A percentile compares a stretch with the other conserved stretches of the same genome.
phyloP scores from a whole-genome alignment of 2,329 filamentous ascomycete species.

The Hymenoscyphus fructigenus region DNA sequence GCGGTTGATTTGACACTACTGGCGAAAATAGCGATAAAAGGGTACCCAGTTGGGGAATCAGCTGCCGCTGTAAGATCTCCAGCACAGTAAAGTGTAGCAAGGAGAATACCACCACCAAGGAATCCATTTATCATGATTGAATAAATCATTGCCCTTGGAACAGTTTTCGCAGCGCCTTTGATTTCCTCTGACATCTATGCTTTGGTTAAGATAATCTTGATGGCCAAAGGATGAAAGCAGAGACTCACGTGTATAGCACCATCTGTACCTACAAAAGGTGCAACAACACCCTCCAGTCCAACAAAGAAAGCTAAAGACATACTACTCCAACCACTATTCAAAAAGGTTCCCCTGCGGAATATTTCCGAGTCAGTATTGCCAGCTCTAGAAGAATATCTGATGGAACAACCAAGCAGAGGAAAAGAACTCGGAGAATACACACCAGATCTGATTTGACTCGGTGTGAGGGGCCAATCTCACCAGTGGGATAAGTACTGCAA shows the following conservation, averaged over 20 bases:
- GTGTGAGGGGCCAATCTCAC: neutral
- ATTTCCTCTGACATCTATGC: slow-evolving; percentile 9
- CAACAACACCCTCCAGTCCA: neutral
- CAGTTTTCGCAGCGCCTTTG: slow-evolving; percentile 1
- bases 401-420: too few relatives aligned
- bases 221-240: too few relatives aligned
- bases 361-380: too few relatives aligned
- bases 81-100: slow-evolving; percentile 5
- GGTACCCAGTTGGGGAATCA: neutral
- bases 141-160: slow-evolving; percentile 3
- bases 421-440: too few relatives aligned
- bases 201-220: neutral
- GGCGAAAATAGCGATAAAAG: slow-evolving; percentile 5
- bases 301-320: slow-evolving; percentile 1
- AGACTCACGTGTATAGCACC: slow-evolving; percentile 7
- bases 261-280: slow-evolving; percentile 1
- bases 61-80: neutral
- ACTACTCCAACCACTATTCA: slow-evolving; percentile 5
- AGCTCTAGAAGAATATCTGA: too few relatives aligned
- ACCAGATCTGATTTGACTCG: neutral
- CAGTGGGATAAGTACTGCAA: slow-evolving; percentile 5
- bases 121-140: slow-evolving; percentile 7
- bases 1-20: neutral
- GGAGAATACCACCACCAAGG: neutral
- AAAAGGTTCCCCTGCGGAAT: neutral